phyloP scores from a whole-genome alignment of 169 alveolate species.

The Plasmodium malariae region DNA sequence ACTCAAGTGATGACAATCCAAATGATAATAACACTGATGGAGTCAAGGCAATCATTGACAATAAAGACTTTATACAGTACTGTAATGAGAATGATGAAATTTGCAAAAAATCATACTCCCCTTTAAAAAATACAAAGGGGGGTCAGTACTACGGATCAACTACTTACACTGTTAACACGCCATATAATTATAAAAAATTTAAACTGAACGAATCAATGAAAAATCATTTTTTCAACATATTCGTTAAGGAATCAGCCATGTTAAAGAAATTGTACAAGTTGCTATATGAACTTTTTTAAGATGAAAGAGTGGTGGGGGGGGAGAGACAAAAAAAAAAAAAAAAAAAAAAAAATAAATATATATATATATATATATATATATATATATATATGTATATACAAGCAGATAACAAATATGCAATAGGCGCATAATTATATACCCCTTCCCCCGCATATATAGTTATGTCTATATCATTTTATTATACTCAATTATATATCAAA shows the following conservation, averaged over 20 bases:
- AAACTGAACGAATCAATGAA: conserved; percentile 46
- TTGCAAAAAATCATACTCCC: neutral
- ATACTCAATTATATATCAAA: too few relatives aligned
- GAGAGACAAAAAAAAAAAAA: neutral
- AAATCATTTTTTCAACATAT: conserved; percentile 36
- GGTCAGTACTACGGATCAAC: too few relatives aligned
- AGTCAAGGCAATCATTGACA: neutral
- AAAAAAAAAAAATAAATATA: neutral
- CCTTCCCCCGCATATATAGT: too few relatives aligned
- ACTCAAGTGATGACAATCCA: neutral
- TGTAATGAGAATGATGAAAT: neutral
- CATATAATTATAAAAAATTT: conserved; percentile 8
- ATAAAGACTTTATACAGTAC: neutral
- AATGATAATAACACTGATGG: neutral
- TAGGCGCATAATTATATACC: too few relatives aligned
- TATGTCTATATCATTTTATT: too few relatives aligned
- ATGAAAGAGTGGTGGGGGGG: too few relatives aligned
- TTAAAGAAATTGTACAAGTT: conserved; percentile 39
- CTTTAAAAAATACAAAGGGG: neutral
- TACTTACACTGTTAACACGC: neutral
- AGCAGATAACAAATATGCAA: too few relatives aligned
- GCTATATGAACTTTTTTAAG: conserved; percentile 39
- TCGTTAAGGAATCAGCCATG: conserved; percentile 30
- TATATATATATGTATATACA: neutral
- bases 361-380: neutral